These are phyloP conservation scores for Ustilago esculenta DNA, from an alignment of 1,284 basidiomycete species.

Conservation along the genomic window DNA sequence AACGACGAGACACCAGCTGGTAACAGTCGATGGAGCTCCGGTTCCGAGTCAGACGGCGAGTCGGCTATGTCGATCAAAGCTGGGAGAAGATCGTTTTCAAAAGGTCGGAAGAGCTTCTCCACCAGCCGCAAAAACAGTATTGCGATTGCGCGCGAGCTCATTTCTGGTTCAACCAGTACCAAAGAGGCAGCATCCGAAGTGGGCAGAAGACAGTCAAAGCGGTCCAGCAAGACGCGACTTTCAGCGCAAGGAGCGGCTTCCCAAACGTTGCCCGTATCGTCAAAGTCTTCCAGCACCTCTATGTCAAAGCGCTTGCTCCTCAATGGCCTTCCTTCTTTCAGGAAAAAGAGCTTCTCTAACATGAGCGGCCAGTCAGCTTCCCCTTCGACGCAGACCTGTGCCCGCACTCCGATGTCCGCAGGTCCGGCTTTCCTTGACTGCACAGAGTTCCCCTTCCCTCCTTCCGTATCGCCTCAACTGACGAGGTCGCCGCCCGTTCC, in stretches of 20 bases:
- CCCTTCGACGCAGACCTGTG: conserved; percentile 21
- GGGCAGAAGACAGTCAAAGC: conserved; percentile 16
- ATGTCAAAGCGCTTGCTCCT: conserved; percentile 28
- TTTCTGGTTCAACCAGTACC: not conserved
- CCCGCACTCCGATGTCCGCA: conserved; percentile 11
- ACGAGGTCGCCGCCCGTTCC: conserved; percentile 12
- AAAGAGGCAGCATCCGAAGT: conserved; percentile 5
- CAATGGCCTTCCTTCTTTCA: conserved; percentile 26
- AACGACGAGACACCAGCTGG: conserved; percentile 9
- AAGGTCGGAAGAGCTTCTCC: conserved; percentile 36
- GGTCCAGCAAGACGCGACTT: conserved; percentile 21
- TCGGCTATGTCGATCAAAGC: conserved; percentile 18
- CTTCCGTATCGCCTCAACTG: conserved; percentile 7
- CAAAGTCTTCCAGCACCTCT: conserved; percentile 12
- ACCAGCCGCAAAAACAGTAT: conserved; percentile 40
- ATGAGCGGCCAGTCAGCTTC: conserved; percentile 19
- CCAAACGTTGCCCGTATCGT: conserved; percentile 2
- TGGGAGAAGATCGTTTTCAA: conserved; percentile 33
- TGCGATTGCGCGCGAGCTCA: conserved; percentile 12
- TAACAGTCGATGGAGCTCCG: conserved; percentile 56
- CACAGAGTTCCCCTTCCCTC: conserved; percentile 31
- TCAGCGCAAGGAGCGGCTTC: conserved; percentile 2
- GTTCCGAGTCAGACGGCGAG: conserved; percentile 50
- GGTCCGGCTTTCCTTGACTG: conserved; percentile 13
- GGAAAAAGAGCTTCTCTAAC: conserved; percentile 53